Evolutionary conservation across 768 basidiomycete species (phyloP).

Genomic region (Pleurotus tuoliensis): DNA sequence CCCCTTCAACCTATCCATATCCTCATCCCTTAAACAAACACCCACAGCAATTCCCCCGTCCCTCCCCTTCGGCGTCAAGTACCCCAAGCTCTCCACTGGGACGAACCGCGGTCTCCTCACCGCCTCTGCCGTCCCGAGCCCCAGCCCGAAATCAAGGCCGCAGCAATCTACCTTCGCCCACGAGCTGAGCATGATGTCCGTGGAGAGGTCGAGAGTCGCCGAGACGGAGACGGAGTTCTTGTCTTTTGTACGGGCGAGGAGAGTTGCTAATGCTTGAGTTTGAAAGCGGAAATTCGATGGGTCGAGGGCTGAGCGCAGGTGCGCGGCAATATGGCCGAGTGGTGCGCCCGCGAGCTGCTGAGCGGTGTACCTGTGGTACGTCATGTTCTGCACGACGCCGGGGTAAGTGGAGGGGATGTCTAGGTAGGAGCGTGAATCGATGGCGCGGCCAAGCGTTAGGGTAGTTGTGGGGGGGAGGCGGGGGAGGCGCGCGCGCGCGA

Average conservation of each 20-base stretch:
- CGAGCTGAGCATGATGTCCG: constrained; percentile 25
- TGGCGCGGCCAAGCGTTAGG: constrained; percentile 19
- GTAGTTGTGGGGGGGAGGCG: constrained; percentile 12
- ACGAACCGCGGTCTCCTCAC: constrained; percentile 22
- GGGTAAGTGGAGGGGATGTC: constrained; percentile 18
- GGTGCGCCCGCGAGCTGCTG: constrained; percentile 13
- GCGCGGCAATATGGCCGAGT: constrained; percentile 17
- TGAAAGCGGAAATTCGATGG: constrained; percentile 15
- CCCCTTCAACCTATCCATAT: constrained; percentile 19
- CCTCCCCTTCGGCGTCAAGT: constrained; percentile 19
- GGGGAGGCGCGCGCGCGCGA: constrained; percentile 20
- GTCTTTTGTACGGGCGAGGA: constrained; percentile 11
- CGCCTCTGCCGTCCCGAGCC: constrained; percentile 19
- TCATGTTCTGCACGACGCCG: constrained; percentile 23
- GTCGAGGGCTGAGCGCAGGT: constrained; percentile 20
- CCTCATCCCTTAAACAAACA: constrained; percentile 23
- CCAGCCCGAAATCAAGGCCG: constrained; percentile 20
- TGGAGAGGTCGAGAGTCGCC: constrained; percentile 12
- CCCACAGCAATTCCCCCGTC: constrained; percentile 19
- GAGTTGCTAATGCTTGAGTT: constrained; percentile 19
- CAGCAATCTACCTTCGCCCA: constrained; percentile 21
- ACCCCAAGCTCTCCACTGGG: constrained; percentile 22
- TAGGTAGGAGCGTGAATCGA: constrained; percentile 21
- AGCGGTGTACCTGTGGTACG: constrained; percentile 13
- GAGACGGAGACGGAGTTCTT: constrained; percentile 14